phyloP scores from a whole-genome alignment of 306 rosid species.

The Heteromeles arbutifolia region DNA sequence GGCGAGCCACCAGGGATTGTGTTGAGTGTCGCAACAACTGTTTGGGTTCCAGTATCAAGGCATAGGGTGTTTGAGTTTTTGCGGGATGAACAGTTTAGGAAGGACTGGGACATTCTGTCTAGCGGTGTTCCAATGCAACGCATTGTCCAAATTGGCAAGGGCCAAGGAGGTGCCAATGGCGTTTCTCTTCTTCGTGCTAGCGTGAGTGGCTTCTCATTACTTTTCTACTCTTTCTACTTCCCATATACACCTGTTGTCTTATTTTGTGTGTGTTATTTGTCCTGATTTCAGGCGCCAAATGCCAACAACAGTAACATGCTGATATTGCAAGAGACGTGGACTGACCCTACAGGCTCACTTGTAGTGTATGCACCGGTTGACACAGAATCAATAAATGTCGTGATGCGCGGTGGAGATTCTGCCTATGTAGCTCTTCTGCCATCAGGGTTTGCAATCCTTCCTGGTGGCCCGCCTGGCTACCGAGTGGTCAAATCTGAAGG shows the following conservation, averaged over 20 bases:
- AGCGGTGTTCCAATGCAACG: slow-evolving; percentile 44
- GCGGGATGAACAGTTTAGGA: slow-evolving; percentile 42
- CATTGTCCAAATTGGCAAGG: slow-evolving; percentile 53
- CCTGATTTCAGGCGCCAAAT: slow-evolving; percentile 31
- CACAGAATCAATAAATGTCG: slow-evolving; percentile 36
- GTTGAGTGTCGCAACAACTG: slow-evolving; percentile 72
- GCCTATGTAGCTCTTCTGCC: slow-evolving; percentile 55
- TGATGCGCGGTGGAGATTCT: slow-evolving; percentile 64
- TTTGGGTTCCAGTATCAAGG: slow-evolving; percentile 64
- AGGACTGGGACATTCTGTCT: slow-evolving; percentile 68
- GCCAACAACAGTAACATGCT: slow-evolving; percentile 43
- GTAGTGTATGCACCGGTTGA: slow-evolving; percentile 72
- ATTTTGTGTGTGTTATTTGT: not conserved
- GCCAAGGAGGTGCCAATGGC: slow-evolving; percentile 46
- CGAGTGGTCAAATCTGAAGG: slow-evolving; percentile 13
- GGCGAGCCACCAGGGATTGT: slow-evolving; percentile 60
- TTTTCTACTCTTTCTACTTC: not conserved
- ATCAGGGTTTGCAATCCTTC: slow-evolving; percentile 72
- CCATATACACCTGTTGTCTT: too few species aligned
- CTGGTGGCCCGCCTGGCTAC: slow-evolving; percentile 21
- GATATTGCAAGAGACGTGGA: slow-evolving; percentile 74
- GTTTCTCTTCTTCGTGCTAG: slow-evolving; percentile 62
- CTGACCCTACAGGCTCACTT: slow-evolving; percentile 53
- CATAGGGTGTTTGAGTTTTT: slow-evolving; percentile 56
- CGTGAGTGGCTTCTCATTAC: slow-evolving; percentile 31